Conservation (phyloP, 1,284 basidiomycete species). For the Cutaneotrichosporon curvatum region DNA sequence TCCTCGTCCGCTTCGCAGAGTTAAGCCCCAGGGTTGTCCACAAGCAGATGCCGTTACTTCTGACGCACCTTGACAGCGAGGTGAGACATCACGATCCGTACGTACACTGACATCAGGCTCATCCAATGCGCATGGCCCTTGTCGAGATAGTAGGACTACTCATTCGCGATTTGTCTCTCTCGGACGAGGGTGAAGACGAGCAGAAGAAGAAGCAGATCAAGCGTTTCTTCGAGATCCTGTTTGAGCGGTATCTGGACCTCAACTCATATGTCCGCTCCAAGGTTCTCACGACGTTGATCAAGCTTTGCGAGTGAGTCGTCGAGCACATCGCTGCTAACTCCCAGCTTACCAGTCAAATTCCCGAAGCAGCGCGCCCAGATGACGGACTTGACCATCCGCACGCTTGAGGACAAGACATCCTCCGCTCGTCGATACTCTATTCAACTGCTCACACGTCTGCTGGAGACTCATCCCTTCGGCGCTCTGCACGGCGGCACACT, state of each 20-base stretch:
- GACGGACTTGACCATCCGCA: constrained; percentile 65
- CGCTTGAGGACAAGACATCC: constrained; percentile 84
- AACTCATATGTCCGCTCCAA: constrained; percentile 88
- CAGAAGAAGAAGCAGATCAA: constrained; percentile 75
- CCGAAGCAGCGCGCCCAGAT: constrained; percentile 77
- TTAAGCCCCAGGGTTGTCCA: constrained; percentile 75
- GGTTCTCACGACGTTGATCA: constrained; percentile 68
- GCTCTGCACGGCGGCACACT: constrained; percentile 76
- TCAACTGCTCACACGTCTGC: constrained; percentile 65
- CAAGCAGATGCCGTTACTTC: constrained; percentile 80
- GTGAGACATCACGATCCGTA: constrained; percentile 49
- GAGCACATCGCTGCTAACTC: background rate
- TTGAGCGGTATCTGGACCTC: constrained; percentile 79
- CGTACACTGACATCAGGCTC: constrained; percentile 54
- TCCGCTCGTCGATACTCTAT: constrained; percentile 81
- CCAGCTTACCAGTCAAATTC: constrained; percentile 69
- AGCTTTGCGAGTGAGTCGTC: constrained; percentile 55
- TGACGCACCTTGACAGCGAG: constrained; percentile 85
- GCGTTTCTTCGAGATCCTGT: constrained; percentile 71
- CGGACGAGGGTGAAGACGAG: constrained; percentile 54
- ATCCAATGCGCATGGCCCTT: constrained; percentile 90
- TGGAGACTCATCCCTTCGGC: constrained; percentile 86
- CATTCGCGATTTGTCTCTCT: constrained; percentile 65
- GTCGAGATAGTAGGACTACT: constrained; percentile 77
- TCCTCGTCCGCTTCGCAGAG: constrained; percentile 76